phyloP scores from a whole-genome alignment of 129 eudicot species.

The Daucus carota region DH1_v3.0 NC_030384.2:31815501-31816000 shows the following conservation, averaged over 20 bases:
- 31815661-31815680: not conserved
- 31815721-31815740: not conserved
- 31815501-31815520: not conserved
- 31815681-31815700: not conserved
- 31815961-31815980: slow-evolving; percentile 41
- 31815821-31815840: not conserved
- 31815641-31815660: not conserved
- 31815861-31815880: not conserved
- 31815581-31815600: not conserved
- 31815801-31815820: not conserved
- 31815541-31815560: not conserved
- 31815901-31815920: not conserved
- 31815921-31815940: not conserved
- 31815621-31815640: not conserved
- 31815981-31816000: slow-evolving; percentile 75
- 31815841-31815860: not conserved
- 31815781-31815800: not conserved
- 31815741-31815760: too few species aligned
- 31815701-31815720: not conserved
- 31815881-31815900: not conserved
- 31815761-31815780: too few species aligned
- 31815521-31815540: too few species aligned
- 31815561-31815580: not conserved
- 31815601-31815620: not conserved
- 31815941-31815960: not conserved